A percentile compares a stretch with the other conserved stretches of the same genome.
Conservation (phyloP, 169 alveolate species). For the Eimeria acervulina region DNA sequence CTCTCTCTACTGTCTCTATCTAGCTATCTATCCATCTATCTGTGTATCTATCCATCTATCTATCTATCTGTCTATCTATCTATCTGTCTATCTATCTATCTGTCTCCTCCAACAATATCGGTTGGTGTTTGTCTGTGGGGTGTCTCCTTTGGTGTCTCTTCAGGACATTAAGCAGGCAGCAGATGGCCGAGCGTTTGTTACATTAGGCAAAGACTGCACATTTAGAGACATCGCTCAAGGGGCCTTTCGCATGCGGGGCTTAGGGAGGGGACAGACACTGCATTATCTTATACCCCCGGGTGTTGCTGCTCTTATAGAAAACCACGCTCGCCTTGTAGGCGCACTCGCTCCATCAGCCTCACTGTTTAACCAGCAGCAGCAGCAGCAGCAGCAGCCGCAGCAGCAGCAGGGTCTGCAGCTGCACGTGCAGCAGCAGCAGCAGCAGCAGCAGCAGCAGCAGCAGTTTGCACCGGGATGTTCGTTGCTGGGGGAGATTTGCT, state of each 20-base stretch:
- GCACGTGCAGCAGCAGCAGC: neutral
- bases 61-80: neutral
- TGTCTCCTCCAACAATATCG: too few relatives aligned
- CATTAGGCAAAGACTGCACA: constrained; percentile 94
- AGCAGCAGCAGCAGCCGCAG: constrained; percentile 70
- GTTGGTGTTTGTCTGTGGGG: too few relatives aligned
- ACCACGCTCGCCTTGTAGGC: constrained; percentile 56
- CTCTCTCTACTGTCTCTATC: too few relatives aligned
- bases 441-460: neutral
- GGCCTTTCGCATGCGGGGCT: constrained; percentile 94
- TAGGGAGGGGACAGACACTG: constrained; percentile 86
- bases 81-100: neutral
- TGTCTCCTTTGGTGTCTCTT: neutral
- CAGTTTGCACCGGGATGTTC: neutral
- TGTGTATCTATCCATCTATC: too few relatives aligned
- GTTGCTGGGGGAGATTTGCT: constrained; percentile 55
- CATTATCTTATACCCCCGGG: constrained; percentile 82
- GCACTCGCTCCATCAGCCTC: constrained; percentile 26
- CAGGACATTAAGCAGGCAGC: constrained; percentile 96
- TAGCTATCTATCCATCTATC: too few relatives aligned
- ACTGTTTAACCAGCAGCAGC: constrained; percentile 67
- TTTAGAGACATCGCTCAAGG: constrained; percentile 95
- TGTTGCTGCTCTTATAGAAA: constrained; percentile 69
- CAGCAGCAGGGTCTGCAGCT: neutral
- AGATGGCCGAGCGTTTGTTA: constrained; percentile 92